phyloP scores from a whole-genome alignment of 2,329 filamentous ascomycete species.

The Chaetomium globosum region DNA sequence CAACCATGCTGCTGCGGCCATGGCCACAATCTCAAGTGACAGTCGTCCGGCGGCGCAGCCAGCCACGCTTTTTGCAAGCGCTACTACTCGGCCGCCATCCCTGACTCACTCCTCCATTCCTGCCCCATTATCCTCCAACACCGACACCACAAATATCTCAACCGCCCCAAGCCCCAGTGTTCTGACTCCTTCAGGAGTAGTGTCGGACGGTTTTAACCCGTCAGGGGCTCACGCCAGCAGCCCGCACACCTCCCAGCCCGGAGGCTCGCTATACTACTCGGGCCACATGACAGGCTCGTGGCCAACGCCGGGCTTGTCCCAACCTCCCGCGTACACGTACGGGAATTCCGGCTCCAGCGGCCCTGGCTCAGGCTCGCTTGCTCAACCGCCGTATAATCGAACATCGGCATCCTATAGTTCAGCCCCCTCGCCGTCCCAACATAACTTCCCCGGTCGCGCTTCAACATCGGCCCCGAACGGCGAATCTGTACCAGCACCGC shows the following conservation, averaged over 20 bases:
- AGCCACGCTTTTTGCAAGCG: constrained; percentile 32
- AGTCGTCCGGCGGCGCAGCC: constrained; percentile 19
- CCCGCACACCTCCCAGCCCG: constrained; percentile 60
- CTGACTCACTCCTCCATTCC: constrained; percentile 36
- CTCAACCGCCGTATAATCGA: constrained; percentile 48
- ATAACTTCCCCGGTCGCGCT: constrained; percentile 55
- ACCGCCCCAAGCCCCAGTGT: constrained; percentile 41
- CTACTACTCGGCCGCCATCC: constrained; percentile 47
- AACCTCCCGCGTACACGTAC: constrained; percentile 53
- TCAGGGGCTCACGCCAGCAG: constrained; percentile 64
- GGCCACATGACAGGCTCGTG: constrained; percentile 59
- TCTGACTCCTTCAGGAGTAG: constrained; percentile 52
- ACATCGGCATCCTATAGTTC: constrained; percentile 37
- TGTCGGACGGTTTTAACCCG: constrained; percentile 63
- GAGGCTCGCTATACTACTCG: constrained; percentile 55
- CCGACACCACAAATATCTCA: constrained; percentile 39
- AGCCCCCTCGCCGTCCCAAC: constrained; percentile 40
- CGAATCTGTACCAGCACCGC: constrained; percentile 59
- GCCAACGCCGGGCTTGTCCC: constrained; percentile 48
- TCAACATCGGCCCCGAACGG: constrained; percentile 63
- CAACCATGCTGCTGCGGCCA: constrained; percentile 34
- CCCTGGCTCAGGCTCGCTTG: constrained; percentile 50
- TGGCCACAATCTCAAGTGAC: constrained; percentile 27
- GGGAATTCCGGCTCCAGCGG: constrained; percentile 48
- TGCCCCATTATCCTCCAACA: constrained; percentile 36